Percentiles rank a stretch among this genome's conserved stretches.
Evolutionary conservation across 179 eudicot genomes (phyloP).

Genomic region (Dionaea muscipula): DNA sequence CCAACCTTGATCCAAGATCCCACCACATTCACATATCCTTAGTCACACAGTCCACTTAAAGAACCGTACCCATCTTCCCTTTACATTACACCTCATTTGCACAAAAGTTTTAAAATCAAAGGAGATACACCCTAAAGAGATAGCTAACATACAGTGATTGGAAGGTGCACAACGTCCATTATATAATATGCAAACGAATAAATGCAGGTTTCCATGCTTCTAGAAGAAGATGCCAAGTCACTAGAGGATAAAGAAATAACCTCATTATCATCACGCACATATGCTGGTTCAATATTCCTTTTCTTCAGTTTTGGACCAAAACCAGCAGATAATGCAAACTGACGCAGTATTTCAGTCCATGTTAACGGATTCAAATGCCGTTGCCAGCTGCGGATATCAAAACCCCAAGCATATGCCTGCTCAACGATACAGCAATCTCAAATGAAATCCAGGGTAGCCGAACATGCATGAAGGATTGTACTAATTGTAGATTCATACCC

Average conservation of each 20-base stretch:
- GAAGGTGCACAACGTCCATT: too few relatives aligned
- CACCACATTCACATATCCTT: too few relatives aligned
- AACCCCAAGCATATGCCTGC: constrained; percentile 92
- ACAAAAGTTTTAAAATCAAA: too few relatives aligned
- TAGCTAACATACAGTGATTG: too few relatives aligned
- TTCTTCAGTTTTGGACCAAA: constrained; percentile 80
- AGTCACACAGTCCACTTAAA: too few relatives aligned
- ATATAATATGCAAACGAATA: background rate
- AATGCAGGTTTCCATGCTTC: background rate
- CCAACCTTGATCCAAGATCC: too few relatives aligned
- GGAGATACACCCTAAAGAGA: too few relatives aligned
- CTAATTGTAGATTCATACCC: constrained; percentile 35
- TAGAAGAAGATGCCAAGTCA: background rate
- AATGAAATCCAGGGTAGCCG: background rate
- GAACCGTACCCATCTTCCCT: too few relatives aligned
- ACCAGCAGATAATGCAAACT: constrained; percentile 78
- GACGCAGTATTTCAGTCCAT: constrained; percentile 84
- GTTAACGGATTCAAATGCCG: constrained; percentile 59
- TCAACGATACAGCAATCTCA: background rate
- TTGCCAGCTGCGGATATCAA: constrained; percentile 80
- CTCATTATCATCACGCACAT: constrained; percentile 62
- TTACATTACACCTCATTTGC: too few relatives aligned
- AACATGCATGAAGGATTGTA: background rate
- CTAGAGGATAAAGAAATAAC: constrained; percentile 18
- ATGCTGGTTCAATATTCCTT: constrained; percentile 32